These are phyloP conservation scores for Ogataea angusta DNA, from an alignment of 805 yeast genomes.

Conservation along the genomic window DNA sequence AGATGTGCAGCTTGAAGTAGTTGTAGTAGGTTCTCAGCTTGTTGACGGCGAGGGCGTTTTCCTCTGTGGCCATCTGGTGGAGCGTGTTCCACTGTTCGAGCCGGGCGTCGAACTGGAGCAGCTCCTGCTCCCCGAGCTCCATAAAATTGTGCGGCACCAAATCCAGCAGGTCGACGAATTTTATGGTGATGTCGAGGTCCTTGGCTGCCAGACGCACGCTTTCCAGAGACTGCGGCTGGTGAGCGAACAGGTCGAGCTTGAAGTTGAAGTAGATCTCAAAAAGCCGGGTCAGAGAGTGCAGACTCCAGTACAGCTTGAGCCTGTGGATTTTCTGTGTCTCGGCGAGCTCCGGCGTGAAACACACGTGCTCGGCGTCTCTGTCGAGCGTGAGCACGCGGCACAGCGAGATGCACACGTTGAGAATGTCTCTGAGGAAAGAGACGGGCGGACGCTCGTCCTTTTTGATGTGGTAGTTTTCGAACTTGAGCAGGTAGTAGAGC, in stretches of 20 bases:
- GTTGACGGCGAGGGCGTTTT: slow-evolving; percentile 23
- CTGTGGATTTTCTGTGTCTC: slow-evolving; percentile 31
- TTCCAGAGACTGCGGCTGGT: slow-evolving; percentile 33
- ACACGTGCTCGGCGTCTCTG: slow-evolving; percentile 14
- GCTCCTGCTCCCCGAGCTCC: slow-evolving; percentile 18
- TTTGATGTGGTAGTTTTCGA: slow-evolving; percentile 31
- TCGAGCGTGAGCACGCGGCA: slow-evolving; percentile 44
- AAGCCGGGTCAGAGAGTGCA: slow-evolving; percentile 32
- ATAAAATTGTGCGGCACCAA: slow-evolving; percentile 31
- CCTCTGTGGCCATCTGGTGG: slow-evolving; percentile 19
- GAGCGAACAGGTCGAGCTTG: slow-evolving; percentile 5
- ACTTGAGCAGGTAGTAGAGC: slow-evolving; percentile 45
- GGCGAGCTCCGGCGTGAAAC: slow-evolving; percentile 10
- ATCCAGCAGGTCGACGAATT: slow-evolving; percentile 32
- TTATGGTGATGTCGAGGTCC: slow-evolving; percentile 34
- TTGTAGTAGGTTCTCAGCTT: slow-evolving; percentile 31
- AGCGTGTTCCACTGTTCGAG: slow-evolving; percentile 29
- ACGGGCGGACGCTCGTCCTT: slow-evolving; percentile 24
- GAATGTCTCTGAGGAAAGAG: slow-evolving; percentile 41
- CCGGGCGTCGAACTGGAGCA: slow-evolving; percentile 21
- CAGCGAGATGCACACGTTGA: slow-evolving; percentile 38
- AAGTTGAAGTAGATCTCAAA: slow-evolving; percentile 30
- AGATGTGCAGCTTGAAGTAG: slow-evolving; percentile 29
- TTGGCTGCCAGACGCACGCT: slow-evolving; percentile 33
- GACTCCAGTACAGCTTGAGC: slow-evolving; percentile 44